Conservation (phyloP, 208 protist genomes). For the Borovskyia barvae region DNA sequence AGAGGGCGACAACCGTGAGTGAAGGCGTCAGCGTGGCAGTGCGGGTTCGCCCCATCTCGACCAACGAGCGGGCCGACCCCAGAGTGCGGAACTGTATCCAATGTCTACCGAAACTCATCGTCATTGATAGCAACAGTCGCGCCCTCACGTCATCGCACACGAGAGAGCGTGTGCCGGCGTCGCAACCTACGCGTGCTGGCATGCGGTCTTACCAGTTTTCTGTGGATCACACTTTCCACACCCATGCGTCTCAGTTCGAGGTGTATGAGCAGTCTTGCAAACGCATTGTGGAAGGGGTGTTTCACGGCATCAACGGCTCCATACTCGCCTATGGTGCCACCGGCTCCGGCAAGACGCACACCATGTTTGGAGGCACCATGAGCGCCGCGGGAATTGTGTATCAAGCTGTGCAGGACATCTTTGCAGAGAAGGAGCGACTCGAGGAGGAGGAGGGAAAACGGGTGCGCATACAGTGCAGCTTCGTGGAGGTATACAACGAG, state of each 20-base stretch:
- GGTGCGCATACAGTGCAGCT: conserved; percentile 65
- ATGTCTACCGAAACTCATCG: conserved; percentile 57
- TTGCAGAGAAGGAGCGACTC: conserved; percentile 58
- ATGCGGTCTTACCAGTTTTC: conserved; percentile 60
- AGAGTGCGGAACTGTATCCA: conserved; percentile 59
- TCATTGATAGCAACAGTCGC: conserved; percentile 38
- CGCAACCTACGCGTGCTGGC: conserved; percentile 7
- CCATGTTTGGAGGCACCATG: conserved; percentile 86
- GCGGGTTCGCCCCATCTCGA: conserved; percentile 71
- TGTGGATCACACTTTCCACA: conserved; percentile 68
- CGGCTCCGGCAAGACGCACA: conserved; percentile 88
- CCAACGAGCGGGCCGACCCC: conserved; percentile 60
- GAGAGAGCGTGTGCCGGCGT: background rate
- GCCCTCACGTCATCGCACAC: background rate
- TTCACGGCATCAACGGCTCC: conserved; percentile 83
- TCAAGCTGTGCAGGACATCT: conserved; percentile 79
- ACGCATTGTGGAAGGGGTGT: conserved; percentile 56
- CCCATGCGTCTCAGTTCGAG: conserved; percentile 65
- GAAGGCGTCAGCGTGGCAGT: conserved; percentile 62
- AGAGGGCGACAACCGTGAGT: background rate
- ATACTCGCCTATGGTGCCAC: conserved; percentile 90
- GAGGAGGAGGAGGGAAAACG: conserved; percentile 52
- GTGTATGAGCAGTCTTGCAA: conserved; percentile 70
- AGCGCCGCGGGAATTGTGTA: conserved; percentile 79
- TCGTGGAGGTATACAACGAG: conserved; percentile 91